These are phyloP conservation scores for Kodamaea laetipori DNA, from an alignment of 805 yeast genomes.

Conservation along the genomic window DNA sequence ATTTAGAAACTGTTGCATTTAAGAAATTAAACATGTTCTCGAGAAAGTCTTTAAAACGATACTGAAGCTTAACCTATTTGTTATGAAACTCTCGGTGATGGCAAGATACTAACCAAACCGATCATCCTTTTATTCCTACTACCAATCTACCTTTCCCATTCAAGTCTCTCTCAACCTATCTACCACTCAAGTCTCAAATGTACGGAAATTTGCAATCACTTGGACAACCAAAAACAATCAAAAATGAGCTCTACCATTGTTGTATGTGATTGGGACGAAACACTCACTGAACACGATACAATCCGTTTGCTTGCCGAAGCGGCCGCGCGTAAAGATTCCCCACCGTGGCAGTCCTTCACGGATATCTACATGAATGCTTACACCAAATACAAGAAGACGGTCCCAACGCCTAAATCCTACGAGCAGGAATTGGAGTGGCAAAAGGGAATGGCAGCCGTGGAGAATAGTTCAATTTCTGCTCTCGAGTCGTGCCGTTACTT, in stretches of 20 bases:
- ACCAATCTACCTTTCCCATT: too few species aligned
- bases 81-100: too few species aligned
- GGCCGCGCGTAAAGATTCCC: constrained; percentile 32
- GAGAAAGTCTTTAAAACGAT: too few species aligned
- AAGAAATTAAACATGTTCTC: too few species aligned
- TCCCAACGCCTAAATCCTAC: constrained; percentile 23
- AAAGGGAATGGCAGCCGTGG: constrained; percentile 46
- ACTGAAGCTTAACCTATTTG: too few species aligned
- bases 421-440: constrained; percentile 50
- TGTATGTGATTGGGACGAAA: constrained; percentile 63
- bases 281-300: constrained; percentile 59
- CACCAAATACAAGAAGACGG: constrained; percentile 28
- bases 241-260: constrained; percentile 6
- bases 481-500: constrained; percentile 43
- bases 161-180: too few species aligned
- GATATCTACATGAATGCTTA: constrained; percentile 44
- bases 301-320: constrained; percentile 51
- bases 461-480: constrained; percentile 49
- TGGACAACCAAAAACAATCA: too few species aligned
- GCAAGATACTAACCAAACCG: too few species aligned
- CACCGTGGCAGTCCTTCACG: constrained; percentile 36
- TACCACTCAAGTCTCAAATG: too few species aligned
- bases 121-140: too few species aligned
- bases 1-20: too few species aligned
- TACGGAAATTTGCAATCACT: too few species aligned